phyloP scores from a whole-genome alignment of 306 rosid species.

The Begonia loranthoides region DNA sequence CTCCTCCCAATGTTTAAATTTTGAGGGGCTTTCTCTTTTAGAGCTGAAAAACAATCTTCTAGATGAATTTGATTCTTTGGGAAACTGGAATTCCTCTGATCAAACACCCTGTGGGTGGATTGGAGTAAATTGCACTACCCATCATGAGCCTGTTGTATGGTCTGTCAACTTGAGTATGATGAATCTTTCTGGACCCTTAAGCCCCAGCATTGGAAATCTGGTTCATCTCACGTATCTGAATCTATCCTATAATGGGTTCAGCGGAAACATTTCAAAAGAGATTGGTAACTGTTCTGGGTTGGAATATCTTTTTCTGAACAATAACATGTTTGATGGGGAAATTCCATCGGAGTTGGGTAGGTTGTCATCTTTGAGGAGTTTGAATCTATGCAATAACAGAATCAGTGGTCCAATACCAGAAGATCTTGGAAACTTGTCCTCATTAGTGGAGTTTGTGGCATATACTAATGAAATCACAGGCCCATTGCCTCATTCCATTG shows the following conservation, averaged over 20 bases:
- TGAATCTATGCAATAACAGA: conserved; percentile 73
- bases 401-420: conserved; percentile 51
- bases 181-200: conserved; percentile 62
- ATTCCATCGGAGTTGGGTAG: conserved; percentile 62
- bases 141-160: conserved; percentile 30
- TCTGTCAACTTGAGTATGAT: conserved; percentile 41
- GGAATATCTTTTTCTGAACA: conserved; percentile 42
- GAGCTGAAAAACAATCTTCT: conserved; percentile 45
- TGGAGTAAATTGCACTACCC: conserved; percentile 54
- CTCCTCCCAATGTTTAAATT: conserved; percentile 55
- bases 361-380: conserved; percentile 35
- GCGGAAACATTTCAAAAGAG: conserved; percentile 58
- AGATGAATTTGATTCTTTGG: conserved; percentile 27
- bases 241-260: conserved; percentile 39
- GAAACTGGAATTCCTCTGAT: conserved; percentile 55
- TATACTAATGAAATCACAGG: conserved; percentile 71
- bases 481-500: conserved; percentile 59
- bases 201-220: conserved; percentile 43
- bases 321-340: conserved; percentile 50
- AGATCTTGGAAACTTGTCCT: conserved; percentile 65
- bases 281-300: conserved; percentile 54
- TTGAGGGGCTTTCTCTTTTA: conserved; percentile 53
- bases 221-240: conserved; percentile 42
- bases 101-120: conserved; percentile 70
- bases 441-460: conserved; percentile 57